Evolutionary conservation across 2,329 filamentous ascomycete genomes (phyloP).

Genomic region (Mycogone perniciosa): DNA sequence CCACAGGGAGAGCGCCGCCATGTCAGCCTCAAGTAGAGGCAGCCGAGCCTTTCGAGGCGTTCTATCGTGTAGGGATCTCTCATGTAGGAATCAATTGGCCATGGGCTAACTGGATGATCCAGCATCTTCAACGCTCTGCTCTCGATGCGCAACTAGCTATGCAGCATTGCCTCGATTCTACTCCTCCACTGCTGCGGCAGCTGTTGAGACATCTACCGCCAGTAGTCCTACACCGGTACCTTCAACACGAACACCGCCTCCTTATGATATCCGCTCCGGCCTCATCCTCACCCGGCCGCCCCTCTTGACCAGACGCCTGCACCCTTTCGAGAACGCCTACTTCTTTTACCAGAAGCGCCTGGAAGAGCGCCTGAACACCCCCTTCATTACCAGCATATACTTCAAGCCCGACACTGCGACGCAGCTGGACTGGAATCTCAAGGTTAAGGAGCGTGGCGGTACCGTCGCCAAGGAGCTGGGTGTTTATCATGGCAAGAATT

Average conservation of each 20-base stretch:
- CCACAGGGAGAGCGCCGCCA: constrained; percentile 16
- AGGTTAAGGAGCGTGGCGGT: constrained; percentile 65
- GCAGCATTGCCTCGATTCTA: constrained; percentile 29
- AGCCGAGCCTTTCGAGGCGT: constrained; percentile 42
- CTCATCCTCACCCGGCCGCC: constrained; percentile 85
- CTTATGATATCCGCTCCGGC: constrained; percentile 53
- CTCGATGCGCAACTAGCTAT: constrained; percentile 31
- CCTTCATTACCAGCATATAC: constrained; percentile 89
- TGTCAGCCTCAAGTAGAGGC: constrained; percentile 55
- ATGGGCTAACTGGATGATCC: constrained; percentile 9
- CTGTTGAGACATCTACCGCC: constrained; percentile 17
- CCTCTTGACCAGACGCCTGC: constrained; percentile 74
- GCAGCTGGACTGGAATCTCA: constrained; percentile 85
- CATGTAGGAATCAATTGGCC: constrained; percentile 16
- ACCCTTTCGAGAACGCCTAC: constrained; percentile 84
- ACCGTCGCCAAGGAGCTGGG: constrained; percentile 81
- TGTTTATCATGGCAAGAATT: constrained; percentile 64
- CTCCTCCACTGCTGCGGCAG: constrained; percentile 24
- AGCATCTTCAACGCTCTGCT: constrained; percentile 30
- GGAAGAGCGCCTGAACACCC: constrained; percentile 82
- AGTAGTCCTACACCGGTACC: constrained; percentile 14
- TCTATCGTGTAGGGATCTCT: constrained; percentile 40
- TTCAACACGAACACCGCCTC: constrained; percentile 15
- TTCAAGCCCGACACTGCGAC: constrained; percentile 84
- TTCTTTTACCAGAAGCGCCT: constrained; percentile 97